Evolutionary conservation across 768 basidiomycete genomes (phyloP).

Genomic region (Tulasnella sp.): DNA sequence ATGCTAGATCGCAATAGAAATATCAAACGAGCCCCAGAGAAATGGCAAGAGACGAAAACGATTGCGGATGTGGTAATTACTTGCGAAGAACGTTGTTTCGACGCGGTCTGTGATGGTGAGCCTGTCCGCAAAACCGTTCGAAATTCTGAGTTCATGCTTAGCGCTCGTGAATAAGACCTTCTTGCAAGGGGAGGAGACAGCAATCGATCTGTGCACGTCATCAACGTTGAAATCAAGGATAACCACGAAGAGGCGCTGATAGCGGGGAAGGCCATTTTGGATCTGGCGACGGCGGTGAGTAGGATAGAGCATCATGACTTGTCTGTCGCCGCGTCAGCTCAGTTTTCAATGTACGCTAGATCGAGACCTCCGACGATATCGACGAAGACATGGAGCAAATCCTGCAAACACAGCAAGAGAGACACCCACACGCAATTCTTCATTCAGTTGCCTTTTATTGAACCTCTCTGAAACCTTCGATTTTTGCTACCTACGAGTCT

Average conservation of each 20-base stretch:
- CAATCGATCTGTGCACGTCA: conserved; percentile 90
- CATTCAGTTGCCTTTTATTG: conserved; percentile 91
- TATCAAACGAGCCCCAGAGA: conserved; percentile 88
- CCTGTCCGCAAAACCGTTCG: conserved; percentile 27
- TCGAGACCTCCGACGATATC: conserved; percentile 79
- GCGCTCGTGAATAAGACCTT: conserved; percentile 56
- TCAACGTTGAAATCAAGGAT: conserved; percentile 98
- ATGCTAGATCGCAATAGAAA: conserved; percentile 96
- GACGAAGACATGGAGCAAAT: conserved; percentile 90
- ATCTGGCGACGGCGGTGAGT: conserved; percentile 83
- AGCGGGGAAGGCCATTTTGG: conserved; percentile 92
- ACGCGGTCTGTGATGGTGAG: conserved; percentile 95
- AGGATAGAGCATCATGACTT: not conserved
- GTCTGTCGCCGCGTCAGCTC: conserved; percentile 18
- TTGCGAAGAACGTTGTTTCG: conserved; percentile 98
- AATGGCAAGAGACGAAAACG: conserved; percentile 89
- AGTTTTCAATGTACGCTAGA: conserved; percentile 47
- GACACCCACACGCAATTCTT: conserved; percentile 85
- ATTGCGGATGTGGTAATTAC: conserved; percentile 97
- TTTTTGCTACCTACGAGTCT: not conserved
- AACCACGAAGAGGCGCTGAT: conserved; percentile 98
- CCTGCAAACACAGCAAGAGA: conserved; percentile 77
- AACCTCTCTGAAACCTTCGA: not conserved
- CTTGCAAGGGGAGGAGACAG: conserved; percentile 83
- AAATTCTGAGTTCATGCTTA: conserved; percentile 20